phyloP scores from a whole-genome alignment of 1,139 yeast genomes.

The Fermentozyma sake region DNA sequence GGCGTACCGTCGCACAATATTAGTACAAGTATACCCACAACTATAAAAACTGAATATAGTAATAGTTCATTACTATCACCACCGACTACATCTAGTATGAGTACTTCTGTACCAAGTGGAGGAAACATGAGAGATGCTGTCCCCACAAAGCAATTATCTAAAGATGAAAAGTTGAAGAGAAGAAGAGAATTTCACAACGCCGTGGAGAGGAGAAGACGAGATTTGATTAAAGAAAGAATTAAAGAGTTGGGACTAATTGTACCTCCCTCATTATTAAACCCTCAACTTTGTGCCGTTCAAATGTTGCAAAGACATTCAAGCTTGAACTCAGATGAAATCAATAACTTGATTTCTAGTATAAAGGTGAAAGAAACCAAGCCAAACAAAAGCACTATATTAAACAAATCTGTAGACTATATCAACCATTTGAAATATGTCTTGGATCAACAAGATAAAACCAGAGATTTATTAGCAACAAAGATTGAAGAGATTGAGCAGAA shows the following conservation, averaged over 20 bases:
- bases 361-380: constrained; percentile 65
- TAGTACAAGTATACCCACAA: constrained; percentile 27
- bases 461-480: constrained; percentile 8
- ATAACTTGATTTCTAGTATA: constrained; percentile 34
- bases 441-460: constrained; percentile 29
- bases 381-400: constrained; percentile 64
- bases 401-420: constrained; percentile 67
- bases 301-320: constrained; percentile 37
- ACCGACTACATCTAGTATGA: constrained; percentile 16
- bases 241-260: constrained; percentile 67
- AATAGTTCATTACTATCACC: constrained; percentile 24
- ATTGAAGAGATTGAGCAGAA: constrained; percentile 7
- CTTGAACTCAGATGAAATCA: constrained; percentile 29
- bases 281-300: constrained; percentile 45
- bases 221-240: constrained; percentile 69
- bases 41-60: constrained; percentile 15
- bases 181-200: constrained; percentile 79
- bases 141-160: constrained; percentile 44
- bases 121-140: constrained; percentile 8
- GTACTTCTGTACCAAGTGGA: constrained; percentile 26
- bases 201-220: constrained; percentile 75
- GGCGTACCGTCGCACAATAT: constrained; percentile 18
- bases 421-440: constrained; percentile 46
- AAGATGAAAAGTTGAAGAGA: constrained; percentile 65
- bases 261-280: constrained; percentile 64